Percentiles rank a stretch among this genome's conserved stretches.
Conservation (phyloP, 768 basidiomycete species). For the Macrolepiota fuliginosa region DNA sequence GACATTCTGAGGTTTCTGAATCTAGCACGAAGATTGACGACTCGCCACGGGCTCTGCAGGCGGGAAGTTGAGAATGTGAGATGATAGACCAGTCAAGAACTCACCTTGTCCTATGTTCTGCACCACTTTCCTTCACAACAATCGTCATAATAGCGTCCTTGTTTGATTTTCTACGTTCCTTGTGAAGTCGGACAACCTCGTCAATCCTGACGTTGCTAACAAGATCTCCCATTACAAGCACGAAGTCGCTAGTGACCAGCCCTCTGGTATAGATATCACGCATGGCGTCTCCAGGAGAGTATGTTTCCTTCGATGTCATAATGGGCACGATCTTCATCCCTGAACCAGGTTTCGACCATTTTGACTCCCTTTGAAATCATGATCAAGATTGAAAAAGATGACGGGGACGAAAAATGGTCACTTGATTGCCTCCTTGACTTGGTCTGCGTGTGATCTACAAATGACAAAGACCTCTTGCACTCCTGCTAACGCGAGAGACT, state of each 20-base stretch:
- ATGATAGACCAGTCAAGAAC: conserved; percentile 17
- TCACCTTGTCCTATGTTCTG: conserved; percentile 70
- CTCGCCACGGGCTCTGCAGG: conserved; percentile 62
- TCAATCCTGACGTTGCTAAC: conserved; percentile 92
- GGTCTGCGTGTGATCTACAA: conserved; percentile 86
- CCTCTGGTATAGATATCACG: conserved; percentile 92
- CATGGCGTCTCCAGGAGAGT: conserved; percentile 89
- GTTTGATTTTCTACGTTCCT: conserved; percentile 79
- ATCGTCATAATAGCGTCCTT: conserved; percentile 97
- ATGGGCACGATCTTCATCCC: conserved; percentile 84
- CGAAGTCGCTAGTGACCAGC: conserved; percentile 86
- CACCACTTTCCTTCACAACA: conserved; percentile 81
- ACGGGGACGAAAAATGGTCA: conserved; percentile 35
- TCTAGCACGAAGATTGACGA: conserved; percentile 80
- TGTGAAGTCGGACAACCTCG: conserved; percentile 86
- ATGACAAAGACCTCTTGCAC: conserved; percentile 97
- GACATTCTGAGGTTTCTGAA: conserved; percentile 70
- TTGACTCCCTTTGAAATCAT: conserved; percentile 56
- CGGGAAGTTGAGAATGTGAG: conserved; percentile 6
- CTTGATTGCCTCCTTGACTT: conserved; percentile 84
- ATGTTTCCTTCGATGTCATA: conserved; percentile 81
- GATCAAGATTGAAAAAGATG: conserved; percentile 12
- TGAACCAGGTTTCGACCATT: conserved; percentile 79
- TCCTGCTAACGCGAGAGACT: conserved; percentile 90
- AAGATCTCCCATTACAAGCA: conserved; percentile 88